Conservation (phyloP, 768 basidiomycete species). For the Pulveroboletus sp. region DNA sequence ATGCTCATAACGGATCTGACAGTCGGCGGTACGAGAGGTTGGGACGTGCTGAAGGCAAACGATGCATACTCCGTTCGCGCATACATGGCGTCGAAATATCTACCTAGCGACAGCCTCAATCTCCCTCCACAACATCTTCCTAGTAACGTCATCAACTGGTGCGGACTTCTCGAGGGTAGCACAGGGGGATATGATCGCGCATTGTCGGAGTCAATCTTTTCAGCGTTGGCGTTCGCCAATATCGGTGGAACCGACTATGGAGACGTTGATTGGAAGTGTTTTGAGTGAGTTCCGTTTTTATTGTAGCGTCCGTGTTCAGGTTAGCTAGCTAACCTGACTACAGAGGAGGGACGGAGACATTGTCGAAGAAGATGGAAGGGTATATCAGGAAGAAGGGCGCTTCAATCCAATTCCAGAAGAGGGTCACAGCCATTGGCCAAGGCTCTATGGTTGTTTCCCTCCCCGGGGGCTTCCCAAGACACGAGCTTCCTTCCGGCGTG, state of each 20-base stretch:
- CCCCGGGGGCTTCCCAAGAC: background rate
- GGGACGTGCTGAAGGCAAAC: constrained; percentile 23
- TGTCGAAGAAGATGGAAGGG: constrained; percentile 22
- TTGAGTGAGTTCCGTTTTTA: constrained; percentile 23
- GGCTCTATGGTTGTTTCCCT: constrained; percentile 1
- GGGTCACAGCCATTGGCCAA: constrained; percentile 20
- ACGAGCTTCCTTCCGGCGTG: background rate
- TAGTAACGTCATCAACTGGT: constrained; percentile 28
- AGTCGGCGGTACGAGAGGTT: constrained; percentile 14
- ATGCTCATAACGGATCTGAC: constrained; percentile 19
- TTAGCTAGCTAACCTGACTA: too few relatives aligned
- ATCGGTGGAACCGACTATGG: background rate
- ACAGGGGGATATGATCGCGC: constrained; percentile 33
- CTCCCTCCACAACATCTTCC: constrained; percentile 18
- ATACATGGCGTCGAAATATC: constrained; percentile 20
- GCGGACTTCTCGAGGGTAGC: constrained; percentile 28
- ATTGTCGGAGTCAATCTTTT: constrained; percentile 34
- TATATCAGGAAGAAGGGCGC: constrained; percentile 5
- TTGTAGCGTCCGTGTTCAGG: background rate
- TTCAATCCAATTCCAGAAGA: constrained; percentile 11
- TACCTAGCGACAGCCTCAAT: constrained; percentile 16
- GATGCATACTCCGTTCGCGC: constrained; percentile 31
- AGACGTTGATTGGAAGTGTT: constrained; percentile 26
- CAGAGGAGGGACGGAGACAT: constrained; percentile 23
- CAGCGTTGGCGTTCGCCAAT: constrained; percentile 22